phyloP scores from a whole-genome alignment of 2,329 filamentous ascomycete genomes.

The Aureobasidium sp. region DNA sequence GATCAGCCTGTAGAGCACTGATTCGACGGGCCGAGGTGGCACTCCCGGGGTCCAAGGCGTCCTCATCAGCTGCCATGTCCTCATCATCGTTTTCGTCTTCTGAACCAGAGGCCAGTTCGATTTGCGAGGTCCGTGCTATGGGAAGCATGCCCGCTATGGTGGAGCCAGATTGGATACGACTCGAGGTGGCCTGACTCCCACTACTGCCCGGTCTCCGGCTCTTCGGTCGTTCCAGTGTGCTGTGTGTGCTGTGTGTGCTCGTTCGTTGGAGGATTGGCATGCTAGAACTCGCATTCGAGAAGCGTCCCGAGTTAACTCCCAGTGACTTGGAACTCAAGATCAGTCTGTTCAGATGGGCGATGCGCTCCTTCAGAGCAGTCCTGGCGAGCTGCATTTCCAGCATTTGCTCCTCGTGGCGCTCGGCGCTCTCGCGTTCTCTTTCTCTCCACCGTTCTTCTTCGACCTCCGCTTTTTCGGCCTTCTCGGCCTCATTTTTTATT shows the following conservation, averaged over 20 bases:
- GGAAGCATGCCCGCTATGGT: slow-evolving; percentile 25
- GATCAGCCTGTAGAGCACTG: slow-evolving; percentile 83
- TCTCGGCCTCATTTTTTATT: slow-evolving; percentile 44
- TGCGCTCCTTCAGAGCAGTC: slow-evolving; percentile 92
- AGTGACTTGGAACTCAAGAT: slow-evolving; percentile 94
- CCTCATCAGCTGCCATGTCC: slow-evolving; percentile 46
- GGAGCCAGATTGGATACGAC: slow-evolving; percentile 25
- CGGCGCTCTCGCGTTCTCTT: slow-evolving; percentile 69
- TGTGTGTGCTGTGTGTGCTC: slow-evolving; percentile 32
- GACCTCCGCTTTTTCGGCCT: slow-evolving; percentile 56
- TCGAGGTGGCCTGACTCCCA: slow-evolving; percentile 20
- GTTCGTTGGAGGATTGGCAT: slow-evolving; percentile 31
- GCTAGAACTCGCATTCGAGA: slow-evolving; percentile 36
- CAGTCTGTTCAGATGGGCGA: slow-evolving; percentile 89
- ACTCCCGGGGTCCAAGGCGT: slow-evolving; percentile 43
- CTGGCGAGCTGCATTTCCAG: slow-evolving; percentile 96
- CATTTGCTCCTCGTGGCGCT: slow-evolving; percentile 93
- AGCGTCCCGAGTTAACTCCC: slow-evolving; percentile 78
- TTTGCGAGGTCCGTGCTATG: slow-evolving; percentile 22
- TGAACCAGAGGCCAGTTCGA: slow-evolving; percentile 18
- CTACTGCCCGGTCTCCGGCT: slow-evolving; percentile 9
- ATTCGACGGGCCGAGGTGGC: slow-evolving; percentile 81
- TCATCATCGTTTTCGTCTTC: slow-evolving; percentile 39
- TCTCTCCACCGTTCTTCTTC: slow-evolving; percentile 62
- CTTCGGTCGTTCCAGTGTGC: slow-evolving; percentile 23